Evolutionary conservation across 768 basidiomycete species (phyloP).

Genomic region (Calvatia gigantea): DNA sequence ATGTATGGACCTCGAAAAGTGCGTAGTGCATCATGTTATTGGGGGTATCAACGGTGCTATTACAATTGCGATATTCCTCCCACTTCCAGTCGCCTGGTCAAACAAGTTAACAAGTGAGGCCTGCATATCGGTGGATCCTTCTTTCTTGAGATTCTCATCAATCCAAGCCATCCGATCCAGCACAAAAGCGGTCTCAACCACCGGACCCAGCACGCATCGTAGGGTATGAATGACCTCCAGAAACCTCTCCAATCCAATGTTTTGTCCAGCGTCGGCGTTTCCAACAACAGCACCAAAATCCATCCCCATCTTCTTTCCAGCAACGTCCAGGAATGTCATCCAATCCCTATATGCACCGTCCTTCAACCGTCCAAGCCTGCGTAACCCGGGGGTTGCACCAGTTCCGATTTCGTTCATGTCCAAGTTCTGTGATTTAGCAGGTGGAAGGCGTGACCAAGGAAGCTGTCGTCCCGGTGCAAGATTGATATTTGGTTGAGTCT

Average conservation of each 20-base stretch:
- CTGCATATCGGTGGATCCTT: background rate
- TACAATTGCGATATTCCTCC: slow-evolving; percentile 65
- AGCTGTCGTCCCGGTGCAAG: slow-evolving; percentile 8
- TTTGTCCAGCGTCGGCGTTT: slow-evolving; percentile 4
- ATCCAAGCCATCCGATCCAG: slow-evolving; percentile 63
- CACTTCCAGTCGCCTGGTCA: slow-evolving; percentile 69
- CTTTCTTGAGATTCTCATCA: slow-evolving; percentile 17
- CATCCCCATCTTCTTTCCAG: slow-evolving; percentile 26
- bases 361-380: slow-evolving; percentile 42
- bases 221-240: slow-evolving; percentile 62
- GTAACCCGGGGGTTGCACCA: slow-evolving; percentile 7
- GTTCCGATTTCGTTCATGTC: background rate
- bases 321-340: slow-evolving; percentile 38
- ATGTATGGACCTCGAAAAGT: no score
- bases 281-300: slow-evolving; percentile 12
- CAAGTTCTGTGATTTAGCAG: background rate
- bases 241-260: slow-evolving; percentile 29
- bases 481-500: background rate
- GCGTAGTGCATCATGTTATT: background rate
- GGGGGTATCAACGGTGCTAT: slow-evolving; percentile 30
- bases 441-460: slow-evolving; percentile 19
- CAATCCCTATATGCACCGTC: slow-evolving; percentile 48
- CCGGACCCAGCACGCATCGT: slow-evolving; percentile 65
- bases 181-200: slow-evolving; percentile 63
- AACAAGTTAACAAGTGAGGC: slow-evolving; percentile 56